These are phyloP conservation scores for Erodium trifolium DNA, from an alignment of 441 rosid species.

Conservation along the genomic window DNA sequence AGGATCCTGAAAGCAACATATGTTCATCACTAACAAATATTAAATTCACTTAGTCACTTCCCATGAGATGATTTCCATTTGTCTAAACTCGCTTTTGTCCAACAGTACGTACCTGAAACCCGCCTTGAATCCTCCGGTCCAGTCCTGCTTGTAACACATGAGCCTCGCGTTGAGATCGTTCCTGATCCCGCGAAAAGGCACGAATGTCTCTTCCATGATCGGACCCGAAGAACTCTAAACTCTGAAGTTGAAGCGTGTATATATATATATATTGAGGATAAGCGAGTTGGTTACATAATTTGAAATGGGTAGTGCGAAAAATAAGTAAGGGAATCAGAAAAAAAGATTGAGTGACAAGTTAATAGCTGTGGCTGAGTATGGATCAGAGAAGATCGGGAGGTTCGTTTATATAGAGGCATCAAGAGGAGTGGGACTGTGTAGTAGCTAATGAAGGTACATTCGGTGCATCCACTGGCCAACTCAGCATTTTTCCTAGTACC, in stretches of 20 bases:
- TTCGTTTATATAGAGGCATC: background rate
- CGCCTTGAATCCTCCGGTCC: slow-evolving; percentile 34
- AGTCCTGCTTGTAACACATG: slow-evolving; percentile 43
- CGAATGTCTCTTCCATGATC: slow-evolving; percentile 71
- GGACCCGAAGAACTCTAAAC: no score
- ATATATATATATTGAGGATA: no score
- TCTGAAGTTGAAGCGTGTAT: no score
- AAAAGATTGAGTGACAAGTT: background rate
- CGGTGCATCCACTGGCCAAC: background rate
- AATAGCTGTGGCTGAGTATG: background rate
- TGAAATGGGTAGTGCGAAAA: background rate
- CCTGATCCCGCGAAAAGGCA: slow-evolving; percentile 68
- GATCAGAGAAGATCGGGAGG: background rate
- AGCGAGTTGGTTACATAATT: background rate
- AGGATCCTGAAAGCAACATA: background rate
- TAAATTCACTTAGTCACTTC: no score
- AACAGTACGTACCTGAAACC: slow-evolving; percentile 53
- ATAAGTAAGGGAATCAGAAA: no score
- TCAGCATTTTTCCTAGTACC: background rate
- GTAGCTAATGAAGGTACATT: background rate
- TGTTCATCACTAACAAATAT: no score
- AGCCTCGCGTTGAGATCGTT: slow-evolving; percentile 61
- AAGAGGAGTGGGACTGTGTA: background rate
- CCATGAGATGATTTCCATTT: no score
- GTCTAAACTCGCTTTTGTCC: no score